Percentiles rank a stretch among this genome's conserved stretches.
Evolutionary conservation across 495 filamentous ascomycete genomes (phyloP).

Genomic region (Talaromyces stipitatus): DNA sequence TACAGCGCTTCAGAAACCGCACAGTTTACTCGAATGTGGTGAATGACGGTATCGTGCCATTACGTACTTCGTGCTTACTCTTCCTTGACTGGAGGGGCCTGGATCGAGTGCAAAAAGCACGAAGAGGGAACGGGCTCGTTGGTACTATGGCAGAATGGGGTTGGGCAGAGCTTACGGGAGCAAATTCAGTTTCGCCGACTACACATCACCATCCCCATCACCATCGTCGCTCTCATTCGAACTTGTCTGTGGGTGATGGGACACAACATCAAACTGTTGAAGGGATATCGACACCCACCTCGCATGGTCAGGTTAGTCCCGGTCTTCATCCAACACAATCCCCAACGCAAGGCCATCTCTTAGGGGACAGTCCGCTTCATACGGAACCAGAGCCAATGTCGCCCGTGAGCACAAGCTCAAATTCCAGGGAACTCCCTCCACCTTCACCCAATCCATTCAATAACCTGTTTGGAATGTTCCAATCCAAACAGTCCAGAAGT

Average conservation of each 20-base stretch:
- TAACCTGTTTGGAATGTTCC: constrained; percentile 59
- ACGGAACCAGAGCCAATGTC: constrained; percentile 3
- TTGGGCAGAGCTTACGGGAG: constrained; percentile 87
- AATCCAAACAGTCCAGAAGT: constrained; percentile 29
- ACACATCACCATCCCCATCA: constrained; percentile 6
- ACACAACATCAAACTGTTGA: constrained; percentile 2
- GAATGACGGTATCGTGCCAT: constrained; percentile 94
- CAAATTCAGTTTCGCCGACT: constrained; percentile 52
- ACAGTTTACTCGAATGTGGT: constrained; percentile 97
- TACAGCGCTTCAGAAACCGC: constrained; percentile 81
- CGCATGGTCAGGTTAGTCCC: constrained; percentile 7
- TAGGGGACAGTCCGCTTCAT: constrained; percentile 4
- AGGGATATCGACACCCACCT: constrained; percentile 19
- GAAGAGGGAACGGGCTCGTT: constrained; percentile 83
- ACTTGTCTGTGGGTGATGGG: constrained; percentile 20
- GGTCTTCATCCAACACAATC: constrained; percentile 16
- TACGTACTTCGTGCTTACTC: constrained; percentile 90
- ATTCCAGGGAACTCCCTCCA: neutral
- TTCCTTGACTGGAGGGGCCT: constrained; percentile 96
- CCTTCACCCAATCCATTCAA: constrained; percentile 42
- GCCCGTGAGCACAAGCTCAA: neutral
- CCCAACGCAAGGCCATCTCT: constrained; percentile 17
- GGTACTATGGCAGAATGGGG: constrained; percentile 90
- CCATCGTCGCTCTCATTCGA: constrained; percentile 19
- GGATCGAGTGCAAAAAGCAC: constrained; percentile 86